Evolutionary conservation across 768 basidiomycete genomes (phyloP), one percentile per base, ranked within the genome.

Genomic region (Kwoniella sp.): DNA sequence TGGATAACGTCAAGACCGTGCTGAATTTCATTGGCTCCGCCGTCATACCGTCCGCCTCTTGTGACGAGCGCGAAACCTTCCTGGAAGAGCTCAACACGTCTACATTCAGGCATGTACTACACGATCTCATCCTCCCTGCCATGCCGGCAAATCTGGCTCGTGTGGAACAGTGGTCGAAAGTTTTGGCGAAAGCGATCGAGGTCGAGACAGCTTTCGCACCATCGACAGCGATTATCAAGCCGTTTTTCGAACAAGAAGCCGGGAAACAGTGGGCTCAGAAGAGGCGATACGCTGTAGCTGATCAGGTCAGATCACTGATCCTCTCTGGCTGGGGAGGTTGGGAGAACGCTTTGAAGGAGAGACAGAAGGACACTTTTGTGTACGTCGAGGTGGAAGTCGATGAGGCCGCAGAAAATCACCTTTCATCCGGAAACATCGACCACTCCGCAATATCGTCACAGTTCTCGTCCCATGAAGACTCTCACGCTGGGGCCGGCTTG

Each of bases 241-340:
- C 73, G 5, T 93, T 90, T 87, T 80, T 80, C 3, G 79, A 84
- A 15, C 11, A 6, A 42, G 80, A 81, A 3, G 78, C 88, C 10
- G 80, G 81, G 15, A 74, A 78, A 2, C 87, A 89, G 71, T 93
- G 90, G 70, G 89, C 90, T 69, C 82, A 82, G 54, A 82, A 84
- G 60, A 75, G 89, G 62, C 79, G 89, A 12, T 75, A 80, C 28
- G 76, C 78, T 45, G 81, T 90, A 38, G 77, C 89, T 5, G 83
- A 86, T 34, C 73, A 73, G n/a, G 79, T 82, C 12, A 78, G 89
- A 50, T 62, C 62, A 14, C 76, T 83, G 37, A 78, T 89, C 17
- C 56, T 83, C 5, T 45, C 48, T 11, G 67, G 67, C 3, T 67
- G 63, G 61, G 60, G 42, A 32, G 67, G 67, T 5, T 71, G 63